These are phyloP conservation scores for Cryptococcus sp. DNA, from an alignment of 1,284 basidiomycete species.

Conservation along the genomic window DNA sequence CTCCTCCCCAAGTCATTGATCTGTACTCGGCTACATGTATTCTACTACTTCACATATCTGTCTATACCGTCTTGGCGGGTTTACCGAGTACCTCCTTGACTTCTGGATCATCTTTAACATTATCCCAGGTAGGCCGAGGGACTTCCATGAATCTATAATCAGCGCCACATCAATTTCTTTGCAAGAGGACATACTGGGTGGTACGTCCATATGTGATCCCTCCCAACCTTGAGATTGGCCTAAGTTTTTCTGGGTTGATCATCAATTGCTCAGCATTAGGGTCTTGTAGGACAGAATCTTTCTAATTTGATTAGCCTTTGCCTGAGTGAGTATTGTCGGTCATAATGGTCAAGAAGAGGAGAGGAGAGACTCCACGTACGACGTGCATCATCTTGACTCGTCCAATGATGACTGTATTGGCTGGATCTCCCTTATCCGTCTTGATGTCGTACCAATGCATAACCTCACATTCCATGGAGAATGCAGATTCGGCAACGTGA, in stretches of 20 bases:
- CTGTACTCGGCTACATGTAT: too few relatives aligned
- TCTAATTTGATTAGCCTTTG: constrained; percentile 37
- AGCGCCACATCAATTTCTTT: not conserved
- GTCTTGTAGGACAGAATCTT: constrained; percentile 56
- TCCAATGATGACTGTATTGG: constrained; percentile 61
- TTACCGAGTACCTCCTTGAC: constrained; percentile 14
- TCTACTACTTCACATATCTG: too few relatives aligned
- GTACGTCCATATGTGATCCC: constrained; percentile 53
- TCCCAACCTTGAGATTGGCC: constrained; percentile 62
- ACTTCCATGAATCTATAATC: constrained; percentile 48
- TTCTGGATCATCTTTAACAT: constrained; percentile 49
- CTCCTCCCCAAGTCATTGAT: too few relatives aligned
- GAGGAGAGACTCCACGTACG: constrained; percentile 16
- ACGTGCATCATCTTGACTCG: constrained; percentile 63
- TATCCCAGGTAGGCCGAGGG: constrained; percentile 58
- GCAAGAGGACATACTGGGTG: constrained; percentile 51
- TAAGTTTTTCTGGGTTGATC: constrained; percentile 51
- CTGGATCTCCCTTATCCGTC: constrained; percentile 47
- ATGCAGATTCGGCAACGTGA: constrained; percentile 65
- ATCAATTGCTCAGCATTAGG: constrained; percentile 37
- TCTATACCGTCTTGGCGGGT: not conserved
- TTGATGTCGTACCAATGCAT: constrained; percentile 58
- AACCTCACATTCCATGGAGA: constrained; percentile 68
- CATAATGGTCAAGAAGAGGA: not conserved
- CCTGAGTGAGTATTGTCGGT: too few relatives aligned